Conservation (phyloP, 306 rosid genomes). For the Sesbania bispinosa region DNA sequence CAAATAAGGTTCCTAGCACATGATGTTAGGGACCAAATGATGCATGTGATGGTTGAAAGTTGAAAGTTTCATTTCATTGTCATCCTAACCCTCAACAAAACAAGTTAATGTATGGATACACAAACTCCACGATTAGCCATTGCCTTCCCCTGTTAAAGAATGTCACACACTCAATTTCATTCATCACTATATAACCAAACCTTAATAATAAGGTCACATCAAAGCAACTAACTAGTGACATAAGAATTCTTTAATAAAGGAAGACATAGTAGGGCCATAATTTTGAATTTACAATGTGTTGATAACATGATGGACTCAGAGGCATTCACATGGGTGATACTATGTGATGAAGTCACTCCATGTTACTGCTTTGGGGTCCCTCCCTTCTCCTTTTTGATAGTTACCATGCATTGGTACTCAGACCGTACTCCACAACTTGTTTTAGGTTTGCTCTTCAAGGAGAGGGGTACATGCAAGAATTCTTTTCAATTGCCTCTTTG, state of each 20-base stretch:
- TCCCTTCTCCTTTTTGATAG: slow-evolving; percentile 33
- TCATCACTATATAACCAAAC: neutral
- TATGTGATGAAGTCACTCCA: slow-evolving; percentile 42
- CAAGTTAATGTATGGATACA: slow-evolving; percentile 22
- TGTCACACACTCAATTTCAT: slow-evolving; percentile 32
- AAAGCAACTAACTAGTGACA: slow-evolving; percentile 5
- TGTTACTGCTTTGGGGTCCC: slow-evolving; percentile 45
- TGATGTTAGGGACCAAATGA: slow-evolving; percentile 52
- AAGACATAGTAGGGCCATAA: slow-evolving; percentile 16
- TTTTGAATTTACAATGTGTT: slow-evolving; percentile 15
- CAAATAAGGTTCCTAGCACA: slow-evolving; percentile 47
- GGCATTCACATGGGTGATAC: slow-evolving; percentile 58
- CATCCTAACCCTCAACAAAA: slow-evolving; percentile 28
- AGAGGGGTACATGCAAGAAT: slow-evolving; percentile 22
- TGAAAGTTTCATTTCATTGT: slow-evolving; percentile 31
- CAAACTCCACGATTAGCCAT: slow-evolving; percentile 39
- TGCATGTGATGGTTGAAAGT: slow-evolving; percentile 45
- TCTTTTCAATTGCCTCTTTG: slow-evolving; percentile 18
- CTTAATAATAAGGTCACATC: slow-evolving; percentile 28
- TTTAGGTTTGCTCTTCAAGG: slow-evolving; percentile 27
- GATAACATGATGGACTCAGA: slow-evolving; percentile 30
- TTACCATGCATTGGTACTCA: slow-evolving; percentile 41
- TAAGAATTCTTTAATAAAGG: slow-evolving; percentile 25
- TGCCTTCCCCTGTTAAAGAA: slow-evolving; percentile 30
- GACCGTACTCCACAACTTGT: slow-evolving; percentile 36